These are phyloP conservation scores for Candida sp. DNA, from an alignment of 1,139 yeast species.

Conservation along the genomic window DNA sequence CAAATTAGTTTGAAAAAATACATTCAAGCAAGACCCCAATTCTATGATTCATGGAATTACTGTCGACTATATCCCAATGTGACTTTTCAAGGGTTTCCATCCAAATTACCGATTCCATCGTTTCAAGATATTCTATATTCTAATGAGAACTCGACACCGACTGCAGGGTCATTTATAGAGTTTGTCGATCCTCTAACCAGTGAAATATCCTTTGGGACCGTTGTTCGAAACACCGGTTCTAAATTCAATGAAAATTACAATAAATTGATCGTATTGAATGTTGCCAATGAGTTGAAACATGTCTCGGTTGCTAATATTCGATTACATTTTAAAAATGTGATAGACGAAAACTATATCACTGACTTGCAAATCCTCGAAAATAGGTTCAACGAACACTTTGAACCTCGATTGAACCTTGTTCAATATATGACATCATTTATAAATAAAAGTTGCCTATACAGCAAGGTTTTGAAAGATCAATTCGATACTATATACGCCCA, in stretches of 20 bases:
- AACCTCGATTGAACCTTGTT: slow-evolving; percentile 16
- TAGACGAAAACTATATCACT: slow-evolving; percentile 19
- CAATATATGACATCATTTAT: slow-evolving; percentile 18
- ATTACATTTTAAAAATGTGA: slow-evolving; percentile 23
- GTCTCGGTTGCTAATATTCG: slow-evolving; percentile 24
- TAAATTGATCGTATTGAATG: slow-evolving; percentile 28
- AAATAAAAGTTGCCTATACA: slow-evolving; percentile 9
- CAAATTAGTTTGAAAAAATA: slow-evolving; percentile 6
- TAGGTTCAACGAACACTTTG: slow-evolving; percentile 16
- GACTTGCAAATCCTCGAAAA: slow-evolving; percentile 17
- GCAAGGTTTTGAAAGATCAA: slow-evolving; percentile 9
- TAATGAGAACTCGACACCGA: slow-evolving; percentile 19
- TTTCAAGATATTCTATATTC: slow-evolving; percentile 16
- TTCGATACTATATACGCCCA: slow-evolving; percentile 25
- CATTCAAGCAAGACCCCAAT: neutral
- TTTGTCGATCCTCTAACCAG: slow-evolving; percentile 13
- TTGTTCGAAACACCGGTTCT: slow-evolving; percentile 25
- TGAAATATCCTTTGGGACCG: slow-evolving; percentile 25
- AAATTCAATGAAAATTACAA: slow-evolving; percentile 32
- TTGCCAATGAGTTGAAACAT: slow-evolving; percentile 22
- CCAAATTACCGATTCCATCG: slow-evolving; percentile 6
- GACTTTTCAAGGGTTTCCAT: neutral
- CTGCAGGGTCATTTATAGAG: slow-evolving; percentile 34
- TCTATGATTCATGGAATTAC: neutral
- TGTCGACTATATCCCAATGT: neutral